Evolutionary conservation across 352 stramenopile genomes (phyloP), one percentile per base, ranked within the genome.

Genomic region (Pythium rishiriense): DNA sequence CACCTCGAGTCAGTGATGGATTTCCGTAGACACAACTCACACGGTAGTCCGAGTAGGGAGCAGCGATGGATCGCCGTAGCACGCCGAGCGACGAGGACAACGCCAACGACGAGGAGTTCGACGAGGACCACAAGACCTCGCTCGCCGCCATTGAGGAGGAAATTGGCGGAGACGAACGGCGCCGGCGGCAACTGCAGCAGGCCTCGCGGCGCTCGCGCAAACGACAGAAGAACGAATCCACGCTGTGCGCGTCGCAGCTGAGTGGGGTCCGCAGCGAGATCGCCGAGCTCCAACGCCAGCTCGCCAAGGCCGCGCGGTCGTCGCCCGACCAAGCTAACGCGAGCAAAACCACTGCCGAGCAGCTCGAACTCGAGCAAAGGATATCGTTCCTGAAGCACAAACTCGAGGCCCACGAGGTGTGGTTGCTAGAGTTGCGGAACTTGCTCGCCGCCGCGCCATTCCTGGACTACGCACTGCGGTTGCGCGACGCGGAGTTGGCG

Each of bases 371-470:
- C 39, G 73, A 83, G 52, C 57, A 78, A 37, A 70, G 54, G 3
- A 63, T 74, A 2, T 58, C 37, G 1, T 81, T 72, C 11, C 55
- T 90, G 31, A 72, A 67, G 21, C 62, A 68, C 5, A 87, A 88
- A 55, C 60, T 91, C 25, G 68, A 66, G 0, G 76, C 84, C 19
- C 83, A 91, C 64, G 29, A 54, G 0, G 48, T 70, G 11, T 91
- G 83, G 83, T 54, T 85, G 26, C 66, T 75, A 25, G 71, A 69
- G 29, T 45, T 90, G 15, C 74, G 68, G 24, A 80, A 66, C 15
- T 60, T 90, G 25, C 76, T 91, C 54, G 75, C 76, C 35, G 69
- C 68, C 8, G 73, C 83, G 26, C 83, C 83, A 19, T 57, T 91
- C 12, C 61, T 88, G 15, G 62, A 83, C 10, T 74, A 70, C 25